Percentiles rank a stretch among this genome's conserved stretches.
phyloP scores from a whole-genome alignment of 441 rosid genomes.

The Aleurites moluccanus region DNA sequence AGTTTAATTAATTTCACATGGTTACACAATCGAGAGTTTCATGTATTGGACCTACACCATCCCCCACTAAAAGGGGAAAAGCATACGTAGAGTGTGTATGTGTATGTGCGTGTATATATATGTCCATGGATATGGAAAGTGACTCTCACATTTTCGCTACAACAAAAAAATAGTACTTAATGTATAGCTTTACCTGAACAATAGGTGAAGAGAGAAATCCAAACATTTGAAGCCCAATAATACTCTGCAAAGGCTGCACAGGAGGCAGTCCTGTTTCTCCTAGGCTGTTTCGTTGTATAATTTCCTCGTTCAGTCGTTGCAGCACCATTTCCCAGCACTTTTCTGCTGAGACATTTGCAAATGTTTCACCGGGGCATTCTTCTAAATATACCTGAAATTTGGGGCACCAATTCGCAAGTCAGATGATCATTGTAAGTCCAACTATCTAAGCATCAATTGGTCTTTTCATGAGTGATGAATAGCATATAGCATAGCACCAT shows the following conservation, averaged over 20 bases:
- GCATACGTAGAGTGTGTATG: too few species aligned
- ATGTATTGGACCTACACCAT: neutral
- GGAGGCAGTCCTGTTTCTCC: conserved; percentile 48
- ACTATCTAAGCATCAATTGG: neutral
- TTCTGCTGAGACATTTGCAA: conserved; percentile 60
- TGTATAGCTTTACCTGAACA: conserved; percentile 50
- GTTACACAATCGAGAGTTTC: neutral
- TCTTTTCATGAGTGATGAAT: neutral
- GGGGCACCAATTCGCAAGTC: conserved; percentile 2
- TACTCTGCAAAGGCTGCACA: conserved; percentile 38
- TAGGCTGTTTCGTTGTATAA: conserved; percentile 38
- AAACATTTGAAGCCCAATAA: conserved; percentile 80
- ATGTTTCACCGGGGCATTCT: conserved; percentile 53
- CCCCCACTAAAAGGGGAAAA: neutral
- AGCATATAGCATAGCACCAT: neutral
- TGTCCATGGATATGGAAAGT: neutral
- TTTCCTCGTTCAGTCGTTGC: conserved; percentile 57
- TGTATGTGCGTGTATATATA: neutral
- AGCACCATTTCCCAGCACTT: conserved; percentile 90
- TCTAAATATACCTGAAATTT: conserved; percentile 71
- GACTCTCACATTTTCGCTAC: neutral
- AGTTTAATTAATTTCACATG: neutral
- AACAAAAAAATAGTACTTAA: neutral
- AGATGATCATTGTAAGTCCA: neutral
- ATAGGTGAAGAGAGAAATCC: conserved; percentile 71